Evolutionary conservation across 306 rosid genomes (phyloP).

Genomic region (Boehmeria nivea): DNA sequence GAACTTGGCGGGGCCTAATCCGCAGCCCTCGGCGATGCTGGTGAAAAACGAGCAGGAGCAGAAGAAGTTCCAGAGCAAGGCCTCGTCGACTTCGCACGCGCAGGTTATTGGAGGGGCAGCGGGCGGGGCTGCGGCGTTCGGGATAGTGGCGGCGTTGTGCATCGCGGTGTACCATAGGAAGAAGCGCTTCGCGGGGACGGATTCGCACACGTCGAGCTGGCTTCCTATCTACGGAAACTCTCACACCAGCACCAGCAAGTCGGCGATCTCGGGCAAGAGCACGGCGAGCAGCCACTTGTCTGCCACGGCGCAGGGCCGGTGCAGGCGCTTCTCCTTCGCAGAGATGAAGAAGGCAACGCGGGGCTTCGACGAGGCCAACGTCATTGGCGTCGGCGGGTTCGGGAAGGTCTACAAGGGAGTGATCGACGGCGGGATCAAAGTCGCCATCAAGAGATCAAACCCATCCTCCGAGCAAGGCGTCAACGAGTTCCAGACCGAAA

Average conservation of each 20-base stretch:
- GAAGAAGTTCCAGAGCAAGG: conserved; percentile 16
- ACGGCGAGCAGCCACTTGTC: conserved; percentile 29
- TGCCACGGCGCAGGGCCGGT: conserved; percentile 43
- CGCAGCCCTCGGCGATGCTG: conserved; percentile 29
- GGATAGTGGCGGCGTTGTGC: conserved; percentile 38
- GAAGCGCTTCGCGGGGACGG: conserved; percentile 24
- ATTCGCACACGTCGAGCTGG: conserved; percentile 43
- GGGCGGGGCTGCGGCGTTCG: conserved; percentile 46
- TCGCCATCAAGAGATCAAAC: conserved; percentile 47
- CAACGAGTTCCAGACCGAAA: conserved; percentile 47
- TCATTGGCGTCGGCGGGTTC: conserved; percentile 51
- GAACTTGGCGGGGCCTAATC: conserved; percentile 43
- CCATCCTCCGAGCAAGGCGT: conserved; percentile 53
- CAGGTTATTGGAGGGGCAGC: conserved; percentile 45
- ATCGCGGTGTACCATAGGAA: conserved; percentile 39
- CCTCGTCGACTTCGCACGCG: conserved; percentile 5
- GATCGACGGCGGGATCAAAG: conserved; percentile 37
- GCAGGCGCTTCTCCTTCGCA: conserved; percentile 35
- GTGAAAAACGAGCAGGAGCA: conserved; percentile 24
- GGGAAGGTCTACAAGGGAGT: conserved; percentile 52
- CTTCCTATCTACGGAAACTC: conserved; percentile 46
- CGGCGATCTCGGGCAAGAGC: conserved; percentile 37
- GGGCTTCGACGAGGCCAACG: conserved; percentile 37
- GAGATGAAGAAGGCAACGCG: conserved; percentile 44
- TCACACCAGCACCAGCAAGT: conserved; percentile 37